These are phyloP conservation scores for Tricholoma sp. DNA, from an alignment of 768 basidiomycete genomes.

Conservation along the genomic window DNA sequence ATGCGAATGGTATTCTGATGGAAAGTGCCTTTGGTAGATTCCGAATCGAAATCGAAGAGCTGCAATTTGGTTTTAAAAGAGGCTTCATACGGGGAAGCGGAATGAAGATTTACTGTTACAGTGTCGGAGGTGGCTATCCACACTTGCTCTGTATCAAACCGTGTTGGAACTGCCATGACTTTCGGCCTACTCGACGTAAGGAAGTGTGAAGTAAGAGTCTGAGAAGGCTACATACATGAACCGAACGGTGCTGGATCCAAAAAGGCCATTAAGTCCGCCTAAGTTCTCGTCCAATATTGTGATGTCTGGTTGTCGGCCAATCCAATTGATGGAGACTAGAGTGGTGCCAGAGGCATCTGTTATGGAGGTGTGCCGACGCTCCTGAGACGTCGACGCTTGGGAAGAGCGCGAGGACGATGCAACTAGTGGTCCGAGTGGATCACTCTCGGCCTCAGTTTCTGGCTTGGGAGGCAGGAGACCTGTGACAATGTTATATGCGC, in stretches of 20 bases:
- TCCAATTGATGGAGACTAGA: constrained; percentile 49
- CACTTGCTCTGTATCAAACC: constrained; percentile 57
- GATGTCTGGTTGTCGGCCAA: constrained; percentile 47
- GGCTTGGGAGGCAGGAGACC: constrained; percentile 27
- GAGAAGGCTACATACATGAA: constrained; percentile 40
- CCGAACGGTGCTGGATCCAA: constrained; percentile 49
- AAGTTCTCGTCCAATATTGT: constrained; percentile 45
- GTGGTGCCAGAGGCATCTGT: constrained; percentile 34
- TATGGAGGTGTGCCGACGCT: constrained; percentile 38
- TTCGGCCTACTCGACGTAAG: constrained; percentile 38
- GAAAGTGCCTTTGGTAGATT: constrained; percentile 45
- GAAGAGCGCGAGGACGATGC: background rate
- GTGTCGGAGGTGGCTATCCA: constrained; percentile 55
- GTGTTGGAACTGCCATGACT: constrained; percentile 52
- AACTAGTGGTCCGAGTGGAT: constrained; percentile 3
- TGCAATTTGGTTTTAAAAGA: constrained; percentile 16
- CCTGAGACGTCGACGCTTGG: background rate
- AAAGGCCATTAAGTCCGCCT: constrained; percentile 49
- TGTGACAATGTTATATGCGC: constrained; percentile 47
- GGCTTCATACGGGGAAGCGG: background rate
- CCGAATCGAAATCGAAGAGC: constrained; percentile 50
- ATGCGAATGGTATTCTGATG: constrained; percentile 30
- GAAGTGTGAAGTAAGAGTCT: constrained; percentile 1
- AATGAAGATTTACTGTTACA: constrained; percentile 37
- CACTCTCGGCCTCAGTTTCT: constrained; percentile 21